These are phyloP conservation scores for Tylopilus subfusipes DNA, from an alignment of 768 basidiomycete genomes.

Conservation along the genomic window DNA sequence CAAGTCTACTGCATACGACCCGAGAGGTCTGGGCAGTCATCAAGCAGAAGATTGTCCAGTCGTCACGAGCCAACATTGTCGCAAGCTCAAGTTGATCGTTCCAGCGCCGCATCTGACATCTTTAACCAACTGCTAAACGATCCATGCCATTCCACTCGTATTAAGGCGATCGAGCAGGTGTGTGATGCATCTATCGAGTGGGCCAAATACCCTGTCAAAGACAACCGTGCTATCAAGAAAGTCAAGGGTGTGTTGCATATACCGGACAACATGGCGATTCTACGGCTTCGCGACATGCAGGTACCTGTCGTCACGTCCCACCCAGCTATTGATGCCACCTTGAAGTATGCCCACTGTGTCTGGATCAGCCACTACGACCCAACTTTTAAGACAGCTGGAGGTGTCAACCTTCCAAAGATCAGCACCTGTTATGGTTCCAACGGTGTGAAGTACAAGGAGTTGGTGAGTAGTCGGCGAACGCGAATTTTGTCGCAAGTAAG, in stretches of 20 bases:
- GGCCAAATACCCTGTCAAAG: slow-evolving; percentile 59
- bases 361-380: slow-evolving; percentile 63
- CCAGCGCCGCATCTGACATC: slow-evolving; percentile 60
- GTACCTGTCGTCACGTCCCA: slow-evolving; percentile 85
- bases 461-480: slow-evolving; percentile 49
- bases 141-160: slow-evolving; percentile 33
- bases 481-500: neutral
- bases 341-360: slow-evolving; percentile 66
- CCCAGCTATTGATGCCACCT: slow-evolving; percentile 64
- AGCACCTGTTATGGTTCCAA: slow-evolving; percentile 63
- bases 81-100: slow-evolving; percentile 51
- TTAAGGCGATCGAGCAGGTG: slow-evolving; percentile 53
- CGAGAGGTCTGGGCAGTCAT: slow-evolving; percentile 24
- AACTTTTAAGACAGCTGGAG: slow-evolving; percentile 66
- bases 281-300: slow-evolving; percentile 46
- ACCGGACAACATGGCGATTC: slow-evolving; percentile 45
- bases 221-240: slow-evolving; percentile 25
- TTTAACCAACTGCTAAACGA: slow-evolving; percentile 53
- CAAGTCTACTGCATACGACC: slow-evolving; percentile 76
- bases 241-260: slow-evolving; percentile 35
- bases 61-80: slow-evolving; percentile 39
- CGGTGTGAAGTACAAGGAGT: slow-evolving; percentile 66
- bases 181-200: slow-evolving; percentile 69
- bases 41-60: slow-evolving; percentile 43
- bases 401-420: slow-evolving; percentile 82